Base-by-base conservation (phyloP, 2,329 filamentous ascomycete species). In the Diaporthe amygdali region DNA sequence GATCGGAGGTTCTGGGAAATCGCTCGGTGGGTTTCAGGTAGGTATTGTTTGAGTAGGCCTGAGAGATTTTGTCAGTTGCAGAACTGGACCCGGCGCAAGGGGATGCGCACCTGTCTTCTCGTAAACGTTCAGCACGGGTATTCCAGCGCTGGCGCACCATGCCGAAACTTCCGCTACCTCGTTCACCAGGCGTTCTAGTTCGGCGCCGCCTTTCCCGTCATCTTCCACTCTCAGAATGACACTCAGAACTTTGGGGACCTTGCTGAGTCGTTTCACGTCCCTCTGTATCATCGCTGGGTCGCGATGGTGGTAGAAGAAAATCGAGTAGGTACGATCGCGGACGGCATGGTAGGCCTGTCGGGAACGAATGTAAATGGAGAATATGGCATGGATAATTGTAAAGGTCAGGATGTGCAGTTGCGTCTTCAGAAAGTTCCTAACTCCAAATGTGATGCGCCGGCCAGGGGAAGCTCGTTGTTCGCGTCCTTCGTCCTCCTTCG, bases 221-320 rank as follows among this genome's bases (percentile, higher is more conserved):
- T 92, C 86, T 77, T 96, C 91, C 59, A 94, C 85, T 71, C 92
- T 92, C 71, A 99, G 83, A 68, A 98, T 92, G 14, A 97, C 92
- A 78, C 95, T 98, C 64, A 99, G 81, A 79, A 99, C 96, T 75
- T 93, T 89, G 2, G 96, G 96, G 72, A 97, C 82, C 76, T 92
- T 90, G 71, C 86, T 88, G 70, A 99, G 82, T 12, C 88, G 87
- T 80, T 90, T 90, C 32, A 98, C 92, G 83, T 99, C 96, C 77
- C 93, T 92, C 78, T 92, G 91, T 76, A 99, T 97, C 79, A 97
- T 90, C 79, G 97, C 94, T 9, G 96, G 96, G 0, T 96, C 97
- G 66, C 94, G 93, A 82, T 99, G 96, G 83, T 99, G 97, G 84
- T 99, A 96, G 81, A 96, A 95, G 68, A 97, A 86, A 73, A 98